Conservation (phyloP, 129 eudicot genomes). For the Pulicaria dysenterica region DNA sequence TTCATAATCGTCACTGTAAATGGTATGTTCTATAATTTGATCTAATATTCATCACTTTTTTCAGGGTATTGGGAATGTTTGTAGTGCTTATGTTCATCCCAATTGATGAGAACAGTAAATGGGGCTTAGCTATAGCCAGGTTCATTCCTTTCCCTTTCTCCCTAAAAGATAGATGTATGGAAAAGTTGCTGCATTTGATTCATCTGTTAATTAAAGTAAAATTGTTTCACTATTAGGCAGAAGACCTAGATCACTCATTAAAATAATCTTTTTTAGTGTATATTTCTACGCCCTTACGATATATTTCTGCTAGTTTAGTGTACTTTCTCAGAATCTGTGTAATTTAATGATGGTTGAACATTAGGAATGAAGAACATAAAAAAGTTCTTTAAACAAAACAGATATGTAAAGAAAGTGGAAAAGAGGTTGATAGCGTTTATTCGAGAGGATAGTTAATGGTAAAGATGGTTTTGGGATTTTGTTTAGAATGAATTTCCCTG, state of each 20-base stretch:
- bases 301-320: too few species aligned
- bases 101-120: conserved; percentile 64
- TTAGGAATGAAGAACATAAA: too few species aligned
- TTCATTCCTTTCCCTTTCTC: conserved; percentile 35
- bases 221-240: neutral
- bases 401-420: too few species aligned
- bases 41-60: neutral
- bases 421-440: too few species aligned
- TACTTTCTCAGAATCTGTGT: too few species aligned
- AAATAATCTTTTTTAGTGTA: neutral
- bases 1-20: neutral
- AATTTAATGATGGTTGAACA: too few species aligned
- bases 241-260: neutral
- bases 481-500: too few species aligned
- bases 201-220: neutral
- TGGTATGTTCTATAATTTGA: neutral
- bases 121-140: conserved; percentile 77
- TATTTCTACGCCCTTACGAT: too few species aligned
- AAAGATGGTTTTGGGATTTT: too few species aligned
- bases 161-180: neutral
- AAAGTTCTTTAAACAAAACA: too few species aligned
- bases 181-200: conserved; percentile 19
- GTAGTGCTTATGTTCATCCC: conserved; percentile 66
- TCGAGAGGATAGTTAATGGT: too few species aligned
- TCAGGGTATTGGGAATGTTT: conserved; percentile 73